Conservation (phyloP, 805 yeast genomes). For the Hanseniaspora vineae region DNA sequence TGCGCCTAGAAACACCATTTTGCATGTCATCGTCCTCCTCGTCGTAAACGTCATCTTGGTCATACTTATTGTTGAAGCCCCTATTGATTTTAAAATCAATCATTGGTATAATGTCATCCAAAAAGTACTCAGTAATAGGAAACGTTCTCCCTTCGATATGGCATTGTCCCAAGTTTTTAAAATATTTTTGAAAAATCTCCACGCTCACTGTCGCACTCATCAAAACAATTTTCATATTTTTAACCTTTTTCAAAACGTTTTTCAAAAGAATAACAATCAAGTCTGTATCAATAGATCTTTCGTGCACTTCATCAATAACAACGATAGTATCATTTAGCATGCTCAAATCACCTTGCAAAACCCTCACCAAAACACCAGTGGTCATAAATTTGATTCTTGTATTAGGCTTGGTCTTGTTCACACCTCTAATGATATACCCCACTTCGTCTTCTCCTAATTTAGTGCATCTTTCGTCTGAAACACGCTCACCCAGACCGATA, state of each 20-base stretch:
- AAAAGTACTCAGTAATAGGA: slow-evolving; percentile 68
- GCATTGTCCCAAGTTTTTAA: slow-evolving; percentile 44
- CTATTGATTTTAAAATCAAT: slow-evolving; percentile 40
- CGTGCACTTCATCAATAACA: slow-evolving; percentile 94
- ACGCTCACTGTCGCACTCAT: slow-evolving; percentile 93
- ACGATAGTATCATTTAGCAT: slow-evolving; percentile 47
- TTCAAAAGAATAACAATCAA: slow-evolving; percentile 68
- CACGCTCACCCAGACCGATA: slow-evolving; percentile 86
- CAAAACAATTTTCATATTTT: slow-evolving; percentile 52
- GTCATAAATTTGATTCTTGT: slow-evolving; percentile 84
- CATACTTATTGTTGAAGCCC: slow-evolving; percentile 6
- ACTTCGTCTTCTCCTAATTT: slow-evolving; percentile 54
- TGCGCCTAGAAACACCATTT: too few relatives aligned
- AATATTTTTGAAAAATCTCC: slow-evolving; percentile 52
- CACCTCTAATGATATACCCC: slow-evolving; percentile 88
- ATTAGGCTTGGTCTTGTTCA: slow-evolving; percentile 42
- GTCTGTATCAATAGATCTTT: slow-evolving; percentile 84
- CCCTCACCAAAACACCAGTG: slow-evolving; percentile 80
- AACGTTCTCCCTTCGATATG: slow-evolving; percentile 91
- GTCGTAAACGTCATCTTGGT: slow-evolving; percentile 12
- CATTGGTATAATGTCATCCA: slow-evolving; percentile 50
- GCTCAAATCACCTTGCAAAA: slow-evolving; percentile 44
- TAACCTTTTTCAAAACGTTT: slow-evolving; percentile 32
- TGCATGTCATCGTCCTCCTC: neutral
- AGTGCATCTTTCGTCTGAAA: slow-evolving; percentile 61